Conservation (phyloP, 371 early-diverging fungal genomes). For the Smittium culicis region DNA sequence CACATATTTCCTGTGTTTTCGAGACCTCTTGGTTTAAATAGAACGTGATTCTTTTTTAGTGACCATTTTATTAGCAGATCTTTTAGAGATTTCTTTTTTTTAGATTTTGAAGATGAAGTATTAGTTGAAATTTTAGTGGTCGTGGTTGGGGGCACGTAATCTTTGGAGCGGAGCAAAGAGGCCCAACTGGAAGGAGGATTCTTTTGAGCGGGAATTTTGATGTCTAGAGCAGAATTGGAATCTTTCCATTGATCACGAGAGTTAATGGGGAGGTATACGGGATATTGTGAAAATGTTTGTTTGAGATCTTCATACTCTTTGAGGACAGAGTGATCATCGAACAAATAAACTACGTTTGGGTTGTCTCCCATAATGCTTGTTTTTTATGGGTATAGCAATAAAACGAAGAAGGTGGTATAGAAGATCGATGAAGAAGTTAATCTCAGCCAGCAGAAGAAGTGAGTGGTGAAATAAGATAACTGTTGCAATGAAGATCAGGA, state of each 20-base stretch:
- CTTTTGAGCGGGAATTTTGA: conserved; percentile 36
- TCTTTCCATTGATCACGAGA: conserved; percentile 1
- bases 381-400: too few relatives aligned
- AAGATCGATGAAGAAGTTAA: too few relatives aligned
- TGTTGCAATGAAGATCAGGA: too few relatives aligned
- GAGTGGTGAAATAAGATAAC: too few relatives aligned
- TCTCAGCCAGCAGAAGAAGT: too few relatives aligned
- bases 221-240: neutral
- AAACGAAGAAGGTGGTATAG: too few relatives aligned
- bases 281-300: neutral
- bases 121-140: conserved; percentile 1
- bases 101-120: neutral
- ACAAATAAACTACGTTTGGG: neutral
- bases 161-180: conserved; percentile 22
- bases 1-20: conserved; percentile 93
- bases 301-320: conserved; percentile 6
- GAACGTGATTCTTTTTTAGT: conserved; percentile 20
- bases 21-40: conserved; percentile 76
- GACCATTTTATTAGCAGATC: conserved; percentile 25
- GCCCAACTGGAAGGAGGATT: conserved; percentile 41
- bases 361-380: neutral
- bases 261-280: neutral
- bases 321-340: neutral
- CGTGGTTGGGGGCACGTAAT: neutral
- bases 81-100: conserved; percentile 1